Base-by-base conservation (phyloP, 345 rosid genomes). In the Salix arbutifolia region DNA sequence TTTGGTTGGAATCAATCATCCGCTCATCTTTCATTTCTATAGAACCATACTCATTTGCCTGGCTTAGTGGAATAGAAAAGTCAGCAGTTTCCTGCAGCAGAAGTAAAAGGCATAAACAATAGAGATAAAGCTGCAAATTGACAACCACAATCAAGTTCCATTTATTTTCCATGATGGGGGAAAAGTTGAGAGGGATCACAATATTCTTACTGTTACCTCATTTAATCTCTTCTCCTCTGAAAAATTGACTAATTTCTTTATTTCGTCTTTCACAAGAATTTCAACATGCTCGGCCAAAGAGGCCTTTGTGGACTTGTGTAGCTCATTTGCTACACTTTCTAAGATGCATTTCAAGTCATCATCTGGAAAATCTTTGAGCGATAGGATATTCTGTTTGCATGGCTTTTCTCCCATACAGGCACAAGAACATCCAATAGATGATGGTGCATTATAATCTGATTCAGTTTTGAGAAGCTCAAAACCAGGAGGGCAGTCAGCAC, bases 241-340 rank as follows among this genome's bases (percentile, higher is more conserved):
- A 76, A 75, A 71, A 75, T 40, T 81, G 72, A 78, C 78, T 28
- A 84, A 56, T 67, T 83, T 82, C 61, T 76, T 74, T 6, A 79
- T 86, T 82, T 86, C 96, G 73, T 84, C 89, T 81, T 87, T 68
- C 38, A 96, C 77, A 79, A 92, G 85, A 83, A 10, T 67, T 77
- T 83, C 70, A 77, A 81, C 70, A 88, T 89, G 91, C 23, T 87
- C 84, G 56, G 73, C 77, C 83, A 89, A 64, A 72, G 77, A 76
- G 61, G 67, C 74, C 89, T 83, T 81, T 52, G 86, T 79, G 84
- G 92, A 90, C 69, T 76, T 37, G 83, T 87, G 80, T 77, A 96
- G 91, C 84, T 92, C 93, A 60, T 81, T 81, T 84, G 82, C 90
- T 37, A 92, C 87, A 80, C 77, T 77, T 84, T 83, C 88, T 56